Base-by-base conservation (phyloP, 192 early-diverging fungal genomes). In the Coemansia sp. region DNA sequence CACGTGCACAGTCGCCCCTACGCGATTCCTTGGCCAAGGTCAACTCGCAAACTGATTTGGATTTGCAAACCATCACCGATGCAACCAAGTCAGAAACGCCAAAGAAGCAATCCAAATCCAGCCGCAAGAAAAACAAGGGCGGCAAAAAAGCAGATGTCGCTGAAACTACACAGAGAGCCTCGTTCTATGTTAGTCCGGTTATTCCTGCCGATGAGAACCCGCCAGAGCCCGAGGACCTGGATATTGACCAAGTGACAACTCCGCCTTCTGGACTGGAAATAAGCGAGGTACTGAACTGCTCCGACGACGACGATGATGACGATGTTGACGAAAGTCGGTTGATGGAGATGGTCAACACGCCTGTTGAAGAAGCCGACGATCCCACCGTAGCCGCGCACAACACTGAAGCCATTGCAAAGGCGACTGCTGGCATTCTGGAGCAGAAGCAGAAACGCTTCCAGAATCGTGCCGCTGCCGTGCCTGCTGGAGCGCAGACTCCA, bases 321-420 rank as follows among this genome's bases (percentile, higher is more conserved):
- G 62, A 63, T 39, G 49, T 67, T 41, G 75, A 82, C 42, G 71
- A 62, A 9, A 68, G 78, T 35, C 64, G 70, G 10, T 57, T 78
- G 51, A 38, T 70, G 53, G 80, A 82, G 50, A 80, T 80, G 63
- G 72, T 73, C 60, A 74, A 88, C 69, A 55, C 83, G 40, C 70
- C 70, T 31, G 50, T 38, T 16, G 63, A 62, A n/a, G 80, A 84
- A 20, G 10, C 52, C 46, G 30, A 33, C 54, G 59, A 45, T 13
- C 21, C 39, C 5, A 12, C 36, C 21, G n/a, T 50, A 4, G 62
- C 48, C 0, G 56, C 51, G 28, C 74, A 61, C 48, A 78, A 78
- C 64, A 50, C 56, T 6, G 65, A 65, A 52, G 73, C 73, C 0
- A 65, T 66, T 16, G 59, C 57, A 23, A 60, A 59, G 53, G 74